Conservation (phyloP, 1,284 basidiomycete species). For the Mycena citricolor region DNA sequence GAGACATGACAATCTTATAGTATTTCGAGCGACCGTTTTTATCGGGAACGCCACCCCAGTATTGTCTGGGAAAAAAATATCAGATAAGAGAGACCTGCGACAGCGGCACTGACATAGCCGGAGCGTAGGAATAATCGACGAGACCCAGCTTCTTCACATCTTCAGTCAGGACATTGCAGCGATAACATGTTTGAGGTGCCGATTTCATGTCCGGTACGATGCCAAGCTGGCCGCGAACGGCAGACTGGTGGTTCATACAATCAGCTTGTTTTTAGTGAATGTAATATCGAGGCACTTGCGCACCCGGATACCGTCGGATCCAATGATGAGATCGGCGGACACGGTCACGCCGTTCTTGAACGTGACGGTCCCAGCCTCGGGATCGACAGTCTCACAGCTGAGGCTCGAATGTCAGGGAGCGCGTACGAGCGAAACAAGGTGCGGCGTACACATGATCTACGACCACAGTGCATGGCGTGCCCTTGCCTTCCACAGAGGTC, state of each 20-base stretch:
- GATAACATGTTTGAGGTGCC: constrained; percentile 36
- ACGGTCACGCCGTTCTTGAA: constrained; percentile 34
- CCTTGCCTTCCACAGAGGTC: constrained; percentile 28
- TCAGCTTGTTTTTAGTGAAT: neutral
- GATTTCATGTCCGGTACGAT: constrained; percentile 32
- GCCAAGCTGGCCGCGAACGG: constrained; percentile 29
- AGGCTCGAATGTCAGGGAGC: neutral
- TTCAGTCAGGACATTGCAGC: constrained; percentile 32
- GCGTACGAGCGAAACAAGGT: neutral
- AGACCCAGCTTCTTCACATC: constrained; percentile 33
- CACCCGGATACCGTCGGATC: constrained; percentile 41
- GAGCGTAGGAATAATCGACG: constrained; percentile 32
- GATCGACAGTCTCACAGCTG: constrained; percentile 30
- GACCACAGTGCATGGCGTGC: constrained; percentile 28
- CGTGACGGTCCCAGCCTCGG: constrained; percentile 30
- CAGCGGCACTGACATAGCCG: constrained; percentile 29
- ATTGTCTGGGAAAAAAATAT: constrained; percentile 28
- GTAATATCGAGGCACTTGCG: constrained; percentile 4
- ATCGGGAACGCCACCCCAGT: constrained; percentile 32
- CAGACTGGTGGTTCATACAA: constrained; percentile 28
- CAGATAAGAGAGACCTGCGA: neutral
- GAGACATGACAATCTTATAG: constrained; percentile 39
- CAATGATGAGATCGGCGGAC: constrained; percentile 38
- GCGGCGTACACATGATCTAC: constrained; percentile 35
- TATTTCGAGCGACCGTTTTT: constrained; percentile 34